Evolutionary conservation across 352 stramenopile genomes (phyloP).

Genomic region (Phytophthora pistaciae): DNA sequence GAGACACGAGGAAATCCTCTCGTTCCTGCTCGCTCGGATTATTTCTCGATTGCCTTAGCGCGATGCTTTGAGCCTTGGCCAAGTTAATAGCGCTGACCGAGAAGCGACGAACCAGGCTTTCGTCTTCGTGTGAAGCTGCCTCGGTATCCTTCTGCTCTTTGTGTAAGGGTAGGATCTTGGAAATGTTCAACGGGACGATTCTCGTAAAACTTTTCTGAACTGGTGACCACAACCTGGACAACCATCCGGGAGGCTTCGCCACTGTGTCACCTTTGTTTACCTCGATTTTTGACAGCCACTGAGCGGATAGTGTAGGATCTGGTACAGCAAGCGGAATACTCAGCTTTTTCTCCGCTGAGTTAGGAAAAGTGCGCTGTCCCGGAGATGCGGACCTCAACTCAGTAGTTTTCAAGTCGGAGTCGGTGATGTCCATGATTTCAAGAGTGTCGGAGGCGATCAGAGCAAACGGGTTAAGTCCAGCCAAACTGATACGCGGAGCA

Average conservation of each 20-base stretch:
- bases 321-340: conserved; percentile 15
- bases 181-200: neutral
- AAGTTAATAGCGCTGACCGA: conserved; percentile 39
- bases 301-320: conserved; percentile 11
- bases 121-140: neutral
- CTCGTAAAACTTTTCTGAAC: neutral
- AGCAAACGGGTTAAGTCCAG: conserved; percentile 1
- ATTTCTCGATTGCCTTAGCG: neutral
- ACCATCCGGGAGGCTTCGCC: neutral
- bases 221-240: conserved; percentile 8
- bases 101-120: conserved; percentile 40
- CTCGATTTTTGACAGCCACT: conserved; percentile 5
- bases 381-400: neutral
- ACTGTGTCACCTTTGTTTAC: neutral
- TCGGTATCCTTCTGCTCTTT: conserved; percentile 6
- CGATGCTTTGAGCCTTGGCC: conserved; percentile 7
- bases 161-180: neutral
- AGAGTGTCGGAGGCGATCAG: neutral
- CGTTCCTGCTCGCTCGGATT: conserved; percentile 8
- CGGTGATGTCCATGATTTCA: neutral
- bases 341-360: conserved; percentile 11
- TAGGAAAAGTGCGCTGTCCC: neutral
- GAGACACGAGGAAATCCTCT: conserved; percentile 9
- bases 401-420: neutral
- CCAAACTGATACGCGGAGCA: neutral